Percentiles rank a stretch among this genome's conserved stretches.
phyloP scores from a whole-genome alignment of 2,329 filamentous ascomycete genomes.

The Penicillium sp. region DNA sequence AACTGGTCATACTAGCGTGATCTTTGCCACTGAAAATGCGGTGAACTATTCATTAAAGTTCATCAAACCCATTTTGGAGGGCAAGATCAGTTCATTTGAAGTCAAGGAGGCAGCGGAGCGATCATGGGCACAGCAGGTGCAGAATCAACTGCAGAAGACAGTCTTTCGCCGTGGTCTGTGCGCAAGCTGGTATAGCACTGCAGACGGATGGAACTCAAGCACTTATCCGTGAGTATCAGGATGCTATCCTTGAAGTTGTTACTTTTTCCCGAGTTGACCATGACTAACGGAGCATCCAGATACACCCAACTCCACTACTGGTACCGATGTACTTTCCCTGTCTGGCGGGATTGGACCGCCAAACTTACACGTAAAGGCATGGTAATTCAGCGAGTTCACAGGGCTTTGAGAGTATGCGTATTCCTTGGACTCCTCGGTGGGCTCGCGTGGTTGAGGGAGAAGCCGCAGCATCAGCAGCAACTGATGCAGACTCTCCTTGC shows the following conservation, averaged over 20 bases:
- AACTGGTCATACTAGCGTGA: conserved; percentile 62
- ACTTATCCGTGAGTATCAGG: conserved; percentile 44
- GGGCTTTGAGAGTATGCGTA: conserved; percentile 19
- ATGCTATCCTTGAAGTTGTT: not conserved
- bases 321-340: conserved; percentile 53
- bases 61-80: conserved; percentile 54
- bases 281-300: conserved; percentile 28
- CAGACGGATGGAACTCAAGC: conserved; percentile 52
- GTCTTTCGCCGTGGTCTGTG: conserved; percentile 52
- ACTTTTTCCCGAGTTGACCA: conserved; percentile 1
- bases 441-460: conserved; percentile 14
- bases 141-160: conserved; percentile 46
- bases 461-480: conserved; percentile 8
- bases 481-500: conserved; percentile 9
- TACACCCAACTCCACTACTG: conserved; percentile 55
- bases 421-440: conserved; percentile 20
- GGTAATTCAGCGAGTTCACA: conserved; percentile 27
- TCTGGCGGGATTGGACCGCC: conserved; percentile 56
- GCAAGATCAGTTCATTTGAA: conserved; percentile 48
- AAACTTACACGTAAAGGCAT: conserved; percentile 52
- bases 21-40: conserved; percentile 62
- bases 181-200: conserved; percentile 51
- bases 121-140: conserved; percentile 50
- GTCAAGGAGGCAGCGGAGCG: conserved; percentile 51
- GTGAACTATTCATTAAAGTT: conserved; percentile 61